Base-by-base conservation (phyloP, 2,329 filamentous ascomycete species). In the Orbilia javanica region DNA sequence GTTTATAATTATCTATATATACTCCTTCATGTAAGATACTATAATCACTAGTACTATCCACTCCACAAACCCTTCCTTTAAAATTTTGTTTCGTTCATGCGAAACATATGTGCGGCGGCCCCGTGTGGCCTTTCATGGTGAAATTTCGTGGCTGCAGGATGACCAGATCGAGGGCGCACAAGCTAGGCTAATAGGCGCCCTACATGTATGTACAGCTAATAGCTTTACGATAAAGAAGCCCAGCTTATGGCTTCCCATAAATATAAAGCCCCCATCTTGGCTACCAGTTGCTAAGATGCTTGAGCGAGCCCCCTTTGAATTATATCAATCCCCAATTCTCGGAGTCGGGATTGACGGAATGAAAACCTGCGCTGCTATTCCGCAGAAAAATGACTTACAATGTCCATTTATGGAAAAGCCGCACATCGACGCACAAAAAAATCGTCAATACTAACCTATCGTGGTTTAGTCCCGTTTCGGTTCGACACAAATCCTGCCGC, bases 1-100 rank as follows among this genome's bases (percentile, higher is more conserved):
- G 39, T 20, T 46, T 46, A 64, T 64, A 64, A 84, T 82, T 66
- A 85, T 85, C n/a, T 82, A 60, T 25, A 60, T 60, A 42, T 42
- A 42, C 31, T 22, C 7, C n/a, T 27, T 5, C 22, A 13, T 15
- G 15, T 31, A 42, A n/a, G n/a, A 36, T 50, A 22, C n/a, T 25
- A 52, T 15, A 10, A n/a, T 29, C n/a, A 29, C 22, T 39, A 52
- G 27, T 57, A 57, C 7, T 18, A 55, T 55, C 2, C n/a, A 20
- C 22, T 20, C 10, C 36, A 11, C 20, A 39, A 60, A 60, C 55
- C 15, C 8, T 57, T 36, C 39, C 3, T 10, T 55, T 11, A 20
- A 27, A 27, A 34, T 3, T 55, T 60, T 60, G 20, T 18, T 60
- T 57, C 29, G 31, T 36, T 39, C 55, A 60, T 57, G 31, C 29